A percentile compares a stretch with the other conserved stretches of the same genome.
These are phyloP conservation scores for Penicillium cosmopolitanum DNA, from an alignment of 495 filamentous ascomycete genomes.

Conservation along the genomic window DNA sequence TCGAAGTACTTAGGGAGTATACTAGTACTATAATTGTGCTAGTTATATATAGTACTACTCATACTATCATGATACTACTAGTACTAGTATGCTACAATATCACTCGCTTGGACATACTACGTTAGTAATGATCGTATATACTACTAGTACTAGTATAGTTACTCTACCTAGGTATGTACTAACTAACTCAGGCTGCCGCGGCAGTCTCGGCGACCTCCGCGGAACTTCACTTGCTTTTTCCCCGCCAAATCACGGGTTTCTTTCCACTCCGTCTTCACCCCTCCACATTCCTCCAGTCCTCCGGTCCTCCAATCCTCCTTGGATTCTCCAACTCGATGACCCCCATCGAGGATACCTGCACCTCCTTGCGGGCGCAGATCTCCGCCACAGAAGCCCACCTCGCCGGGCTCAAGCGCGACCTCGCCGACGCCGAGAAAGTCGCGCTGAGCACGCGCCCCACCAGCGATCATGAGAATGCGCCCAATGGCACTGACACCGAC, in stretches of 20 bases:
- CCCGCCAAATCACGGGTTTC: not conserved
- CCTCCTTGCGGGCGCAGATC: conserved; percentile 45
- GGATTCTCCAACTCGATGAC: conserved; percentile 15
- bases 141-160: no score
- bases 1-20: no score
- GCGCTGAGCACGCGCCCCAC: conserved; percentile 16
- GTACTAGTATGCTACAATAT: no score
- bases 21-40: no score
- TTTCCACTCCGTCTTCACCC: not conserved
- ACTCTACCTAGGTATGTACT: no score
- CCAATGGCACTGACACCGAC: not conserved
- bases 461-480: conserved; percentile 2
- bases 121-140: no score
- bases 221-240: not conserved
- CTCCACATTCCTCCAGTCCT: not conserved
- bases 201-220: not conserved
- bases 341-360: conserved; percentile 37
- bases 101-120: no score
- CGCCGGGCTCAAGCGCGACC: conserved; percentile 40
- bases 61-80: no score
- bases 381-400: conserved; percentile 43
- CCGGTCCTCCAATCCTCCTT: not conserved
- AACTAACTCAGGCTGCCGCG: no score
- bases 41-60: no score
- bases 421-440: conserved; percentile 37